Conservation (phyloP, 257 asterid genomes). For the Solanum bukasovii region DNA sequence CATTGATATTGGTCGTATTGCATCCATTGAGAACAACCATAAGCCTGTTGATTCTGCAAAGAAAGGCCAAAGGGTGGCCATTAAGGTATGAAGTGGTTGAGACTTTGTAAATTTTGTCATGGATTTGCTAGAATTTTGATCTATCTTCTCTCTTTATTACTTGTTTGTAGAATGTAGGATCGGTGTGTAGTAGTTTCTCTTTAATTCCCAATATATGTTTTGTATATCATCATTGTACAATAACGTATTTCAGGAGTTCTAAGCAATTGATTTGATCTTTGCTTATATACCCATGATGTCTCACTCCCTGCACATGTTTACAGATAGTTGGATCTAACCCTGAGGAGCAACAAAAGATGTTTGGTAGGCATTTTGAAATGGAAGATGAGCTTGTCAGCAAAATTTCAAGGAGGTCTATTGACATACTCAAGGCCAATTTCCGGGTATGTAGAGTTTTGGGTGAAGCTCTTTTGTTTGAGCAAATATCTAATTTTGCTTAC, state of each 20-base stretch:
- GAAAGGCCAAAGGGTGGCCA: conserved; percentile 87
- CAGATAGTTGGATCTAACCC: conserved; percentile 82
- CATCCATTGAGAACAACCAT: conserved; percentile 88
- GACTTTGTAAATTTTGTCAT: neutral
- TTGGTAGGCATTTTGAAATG: conserved; percentile 85
- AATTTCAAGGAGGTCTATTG: conserved; percentile 81
- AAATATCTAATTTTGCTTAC: neutral
- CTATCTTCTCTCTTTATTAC: neutral
- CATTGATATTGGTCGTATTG: conserved; percentile 78
- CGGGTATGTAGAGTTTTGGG: conserved; percentile 35
- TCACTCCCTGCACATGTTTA: neutral
- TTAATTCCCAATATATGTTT: neutral
- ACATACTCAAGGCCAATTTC: conserved; percentile 73
- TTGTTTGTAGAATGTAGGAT: neutral
- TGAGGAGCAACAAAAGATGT: conserved; percentile 91
- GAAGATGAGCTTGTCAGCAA: conserved; percentile 98
- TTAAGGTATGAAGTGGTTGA: conserved; percentile 55
- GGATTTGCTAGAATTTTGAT: neutral
- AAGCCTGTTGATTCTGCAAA: conserved; percentile 82
- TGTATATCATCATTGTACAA: neutral
- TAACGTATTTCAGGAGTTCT: neutral
- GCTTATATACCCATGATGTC: neutral
- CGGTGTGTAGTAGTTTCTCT: neutral
- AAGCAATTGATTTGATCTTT: neutral
- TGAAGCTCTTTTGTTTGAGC: neutral